A percentile compares a stretch with the other conserved stretches of the same genome.
Evolutionary conservation across 1,284 basidiomycete genomes (phyloP).

Genomic region (Sparassis latifolia): DNA sequence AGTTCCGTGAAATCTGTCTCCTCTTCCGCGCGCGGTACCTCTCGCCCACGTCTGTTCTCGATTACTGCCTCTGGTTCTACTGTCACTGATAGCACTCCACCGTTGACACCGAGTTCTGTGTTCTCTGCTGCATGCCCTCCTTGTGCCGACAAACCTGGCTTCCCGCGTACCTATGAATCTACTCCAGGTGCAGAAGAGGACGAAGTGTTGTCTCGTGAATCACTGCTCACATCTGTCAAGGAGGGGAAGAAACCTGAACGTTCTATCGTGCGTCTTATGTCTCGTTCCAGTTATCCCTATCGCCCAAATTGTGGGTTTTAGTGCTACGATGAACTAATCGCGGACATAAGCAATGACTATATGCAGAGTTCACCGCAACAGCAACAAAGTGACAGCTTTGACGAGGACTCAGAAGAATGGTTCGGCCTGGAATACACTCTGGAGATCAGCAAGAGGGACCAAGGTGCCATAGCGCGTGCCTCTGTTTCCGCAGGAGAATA

Average conservation of each 20-base stretch:
- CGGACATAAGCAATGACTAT: conserved; percentile 13
- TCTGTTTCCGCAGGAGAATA: conserved; percentile 30
- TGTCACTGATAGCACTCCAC: neutral
- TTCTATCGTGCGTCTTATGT: conserved; percentile 4
- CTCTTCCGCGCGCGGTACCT: neutral
- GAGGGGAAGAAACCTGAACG: conserved; percentile 14
- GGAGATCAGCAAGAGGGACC: conserved; percentile 35
- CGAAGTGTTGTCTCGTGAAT: neutral
- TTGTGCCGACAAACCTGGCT: neutral
- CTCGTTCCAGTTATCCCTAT: neutral
- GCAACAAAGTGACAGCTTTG: neutral
- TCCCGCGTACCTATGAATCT: neutral
- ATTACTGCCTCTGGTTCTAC: neutral
- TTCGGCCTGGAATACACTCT: conserved; percentile 38
- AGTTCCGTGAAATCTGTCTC: neutral
- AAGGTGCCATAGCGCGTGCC: conserved; percentile 12
- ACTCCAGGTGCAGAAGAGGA: neutral
- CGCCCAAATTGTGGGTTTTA: conserved; percentile 9
- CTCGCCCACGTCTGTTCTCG: neutral
- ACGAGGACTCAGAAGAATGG: conserved; percentile 30
- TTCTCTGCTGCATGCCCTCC: neutral
- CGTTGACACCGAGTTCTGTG: neutral
- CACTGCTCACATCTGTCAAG: conserved; percentile 1
- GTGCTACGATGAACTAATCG: conserved; percentile 20
- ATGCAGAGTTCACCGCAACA: conserved; percentile 6